Conservation (phyloP, 2,329 filamentous ascomycete species). For the Ceratocystis huliohia region DNA sequence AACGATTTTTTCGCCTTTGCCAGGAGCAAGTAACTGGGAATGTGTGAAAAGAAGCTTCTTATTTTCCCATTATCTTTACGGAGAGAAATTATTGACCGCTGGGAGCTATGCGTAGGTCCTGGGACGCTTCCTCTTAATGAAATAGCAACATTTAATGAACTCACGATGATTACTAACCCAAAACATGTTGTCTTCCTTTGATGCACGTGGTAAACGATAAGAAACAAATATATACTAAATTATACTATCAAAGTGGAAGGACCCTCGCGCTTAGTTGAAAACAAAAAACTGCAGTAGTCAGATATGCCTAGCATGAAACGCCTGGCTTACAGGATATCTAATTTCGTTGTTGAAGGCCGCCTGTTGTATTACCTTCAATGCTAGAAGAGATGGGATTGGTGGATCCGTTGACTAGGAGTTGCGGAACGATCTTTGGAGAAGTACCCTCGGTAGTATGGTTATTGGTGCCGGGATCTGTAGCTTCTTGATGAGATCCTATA, state of each 20-base stretch:
- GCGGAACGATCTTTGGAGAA: conserved; percentile 12
- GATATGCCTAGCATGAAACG: background rate
- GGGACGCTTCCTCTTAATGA: background rate
- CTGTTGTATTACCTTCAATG: background rate
- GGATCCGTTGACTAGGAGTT: background rate
- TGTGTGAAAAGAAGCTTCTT: too few relatives aligned
- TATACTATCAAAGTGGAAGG: too few relatives aligned
- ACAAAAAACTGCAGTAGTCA: background rate
- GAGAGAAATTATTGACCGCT: background rate
- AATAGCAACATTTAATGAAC: background rate
- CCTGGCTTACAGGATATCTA: background rate
- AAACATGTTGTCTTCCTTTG: background rate
- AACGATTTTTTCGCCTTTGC: background rate
- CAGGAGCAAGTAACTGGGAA: background rate
- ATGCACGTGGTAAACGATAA: background rate
- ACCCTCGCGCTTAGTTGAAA: too few relatives aligned
- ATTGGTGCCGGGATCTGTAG: background rate
- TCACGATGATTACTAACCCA: background rate
- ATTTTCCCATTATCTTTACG: background rate
- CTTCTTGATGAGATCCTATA: background rate
- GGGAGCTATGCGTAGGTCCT: background rate
- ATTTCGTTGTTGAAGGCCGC: conserved; percentile 16
- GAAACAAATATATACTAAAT: background rate
- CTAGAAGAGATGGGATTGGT: conserved; percentile 10
- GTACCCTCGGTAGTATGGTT: background rate